phyloP scores from a whole-genome alignment of 129 eudicot species.

The Lactuca sativa region DNA sequence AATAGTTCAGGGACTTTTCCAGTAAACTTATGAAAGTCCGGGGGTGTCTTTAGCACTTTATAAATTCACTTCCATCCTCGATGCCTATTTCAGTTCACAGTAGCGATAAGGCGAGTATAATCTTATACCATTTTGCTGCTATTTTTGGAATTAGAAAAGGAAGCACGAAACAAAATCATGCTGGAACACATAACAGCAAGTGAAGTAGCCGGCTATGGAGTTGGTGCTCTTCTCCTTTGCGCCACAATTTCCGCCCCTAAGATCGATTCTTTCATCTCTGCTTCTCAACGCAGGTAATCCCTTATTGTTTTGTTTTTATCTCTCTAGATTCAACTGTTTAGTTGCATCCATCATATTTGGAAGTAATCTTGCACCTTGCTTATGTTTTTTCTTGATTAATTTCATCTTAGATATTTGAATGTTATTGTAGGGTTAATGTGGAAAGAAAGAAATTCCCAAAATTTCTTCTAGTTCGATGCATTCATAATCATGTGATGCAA shows the following conservation, averaged over 20 bases:
- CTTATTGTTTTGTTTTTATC: background rate
- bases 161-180: conserved; percentile 22
- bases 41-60: conserved; percentile 6
- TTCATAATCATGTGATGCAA: conserved; percentile 8
- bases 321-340: background rate
- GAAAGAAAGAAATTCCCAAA: conserved; percentile 4
- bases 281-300: conserved; percentile 85
- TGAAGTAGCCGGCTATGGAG: conserved; percentile 87
- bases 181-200: conserved; percentile 81
- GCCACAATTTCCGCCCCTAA: conserved; percentile 88
- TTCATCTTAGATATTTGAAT: background rate
- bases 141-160: background rate
- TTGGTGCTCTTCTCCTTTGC: conserved; percentile 66
- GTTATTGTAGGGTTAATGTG: background rate
- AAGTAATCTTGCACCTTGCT: conserved; percentile 6
- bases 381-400: background rate
- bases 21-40: background rate
- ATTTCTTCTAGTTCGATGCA: background rate
- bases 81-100: background rate
- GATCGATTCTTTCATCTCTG: conserved; percentile 68
- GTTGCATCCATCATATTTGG: background rate
- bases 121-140: background rate
- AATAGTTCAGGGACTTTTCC: conserved; percentile 12
- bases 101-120: conserved; percentile 21
- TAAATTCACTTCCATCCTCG: conserved; percentile 9